phyloP scores from a whole-genome alignment of 1,284 basidiomycete species.

The Ganoderma multipileum region DNA sequence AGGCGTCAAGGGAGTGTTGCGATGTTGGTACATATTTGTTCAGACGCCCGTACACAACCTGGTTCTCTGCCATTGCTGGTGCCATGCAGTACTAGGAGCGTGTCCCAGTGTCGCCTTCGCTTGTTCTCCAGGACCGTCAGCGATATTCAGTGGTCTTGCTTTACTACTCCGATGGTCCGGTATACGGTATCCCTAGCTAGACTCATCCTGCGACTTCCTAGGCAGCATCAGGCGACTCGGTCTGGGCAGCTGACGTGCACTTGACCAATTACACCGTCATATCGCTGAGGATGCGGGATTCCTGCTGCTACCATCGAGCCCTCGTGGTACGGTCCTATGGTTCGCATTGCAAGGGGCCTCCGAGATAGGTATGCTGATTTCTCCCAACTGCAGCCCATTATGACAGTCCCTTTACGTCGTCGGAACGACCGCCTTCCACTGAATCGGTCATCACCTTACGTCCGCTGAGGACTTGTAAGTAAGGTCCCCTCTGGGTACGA shows the following conservation, averaged over 20 bases:
- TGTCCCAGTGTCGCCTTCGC: too few species aligned
- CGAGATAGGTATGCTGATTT: not conserved
- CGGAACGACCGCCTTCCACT: not conserved
- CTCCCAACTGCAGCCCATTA: not conserved
- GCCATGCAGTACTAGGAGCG: too few species aligned
- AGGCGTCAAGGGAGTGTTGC: too few species aligned
- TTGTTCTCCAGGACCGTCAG: not conserved
- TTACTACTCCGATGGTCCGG: not conserved
- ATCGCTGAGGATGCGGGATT: not conserved
- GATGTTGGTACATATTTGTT: not conserved
- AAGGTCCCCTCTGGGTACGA: too few species aligned
- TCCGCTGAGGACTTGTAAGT: too few species aligned
- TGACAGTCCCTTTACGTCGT: not conserved
- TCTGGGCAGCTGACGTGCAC: not conserved
- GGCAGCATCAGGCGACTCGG: not conserved
- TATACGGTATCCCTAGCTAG: not conserved
- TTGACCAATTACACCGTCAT: not conserved
- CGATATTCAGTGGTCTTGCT: not conserved
- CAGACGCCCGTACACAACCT: not conserved
- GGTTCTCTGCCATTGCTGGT: too few species aligned
- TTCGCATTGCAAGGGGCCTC: not conserved
- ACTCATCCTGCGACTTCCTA: not conserved
- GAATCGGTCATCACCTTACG: not conserved
- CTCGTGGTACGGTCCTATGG: not conserved
- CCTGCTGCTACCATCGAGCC: not conserved